A percentile compares a stretch with the other conserved stretches of the same genome.
Conservation (phyloP, 768 basidiomycete genomes). For the Dentipellis fragilis region DNA sequence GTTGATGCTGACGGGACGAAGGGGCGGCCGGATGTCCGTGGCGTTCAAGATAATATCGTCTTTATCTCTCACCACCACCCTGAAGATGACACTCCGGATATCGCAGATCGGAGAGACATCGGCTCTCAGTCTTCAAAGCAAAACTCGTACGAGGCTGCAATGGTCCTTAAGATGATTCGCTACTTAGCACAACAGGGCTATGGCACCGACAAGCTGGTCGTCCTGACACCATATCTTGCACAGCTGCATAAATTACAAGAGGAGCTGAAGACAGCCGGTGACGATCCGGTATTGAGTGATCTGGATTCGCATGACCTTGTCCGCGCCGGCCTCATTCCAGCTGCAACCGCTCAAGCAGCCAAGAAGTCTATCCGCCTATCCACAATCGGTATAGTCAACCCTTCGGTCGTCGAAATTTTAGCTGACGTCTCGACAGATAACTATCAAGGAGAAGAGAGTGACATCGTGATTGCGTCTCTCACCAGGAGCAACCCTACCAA, state of each 20-base stretch:
- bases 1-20: constrained; percentile 41
- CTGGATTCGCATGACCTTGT: constrained; percentile 50
- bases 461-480: constrained; percentile 53
- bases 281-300: constrained; percentile 59
- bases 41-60: constrained; percentile 46
- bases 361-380: constrained; percentile 46
- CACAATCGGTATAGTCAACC: constrained; percentile 51
- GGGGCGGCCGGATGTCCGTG: constrained; percentile 41
- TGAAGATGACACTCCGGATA: constrained; percentile 36
- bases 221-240: constrained; percentile 63
- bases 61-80: constrained; percentile 48
- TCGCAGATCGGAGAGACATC: constrained; percentile 37
- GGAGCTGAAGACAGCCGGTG: constrained; percentile 28
- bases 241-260: constrained; percentile 43
- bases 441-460: constrained; percentile 68
- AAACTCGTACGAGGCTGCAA: constrained; percentile 46
- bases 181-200: constrained; percentile 66
- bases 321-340: constrained; percentile 41
- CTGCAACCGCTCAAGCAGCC: constrained; percentile 25
- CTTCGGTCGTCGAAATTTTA: too few relatives aligned
- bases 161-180: constrained; percentile 56
- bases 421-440: too few relatives aligned
- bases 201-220: constrained; percentile 44
- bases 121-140: constrained; percentile 47
- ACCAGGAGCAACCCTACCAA: constrained; percentile 45